These are phyloP conservation scores for Wickerhamiella australiensis DNA, from an alignment of 805 yeast genomes.

Conservation along the genomic window DNA sequence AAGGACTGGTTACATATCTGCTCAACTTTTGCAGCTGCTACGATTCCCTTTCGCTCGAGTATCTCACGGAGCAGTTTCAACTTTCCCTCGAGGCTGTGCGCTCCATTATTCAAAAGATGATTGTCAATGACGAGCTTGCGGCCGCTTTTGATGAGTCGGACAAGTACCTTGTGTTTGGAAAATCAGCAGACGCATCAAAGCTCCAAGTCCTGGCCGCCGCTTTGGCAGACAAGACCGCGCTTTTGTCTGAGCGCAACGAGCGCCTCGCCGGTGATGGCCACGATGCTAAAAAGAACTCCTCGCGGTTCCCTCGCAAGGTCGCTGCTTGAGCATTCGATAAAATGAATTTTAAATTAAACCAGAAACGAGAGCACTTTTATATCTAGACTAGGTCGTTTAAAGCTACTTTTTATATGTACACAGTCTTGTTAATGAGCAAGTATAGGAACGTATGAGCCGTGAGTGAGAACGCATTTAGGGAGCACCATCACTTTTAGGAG, in stretches of 20 bases:
- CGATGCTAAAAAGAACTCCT: slow-evolving; percentile 25
- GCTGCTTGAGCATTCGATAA: too few species aligned
- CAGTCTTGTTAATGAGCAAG: too few species aligned
- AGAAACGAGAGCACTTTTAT: not conserved
- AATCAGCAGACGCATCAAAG: slow-evolving; percentile 68
- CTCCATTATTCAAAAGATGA: slow-evolving; percentile 60
- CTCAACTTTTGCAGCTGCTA: slow-evolving; percentile 71
- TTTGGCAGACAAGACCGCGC: slow-evolving; percentile 67
- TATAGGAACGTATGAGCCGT: too few species aligned
- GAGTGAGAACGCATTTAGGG: too few species aligned
- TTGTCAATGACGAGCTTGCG: slow-evolving; percentile 61
- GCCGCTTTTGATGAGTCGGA: slow-evolving; percentile 64
- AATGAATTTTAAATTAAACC: too few species aligned
- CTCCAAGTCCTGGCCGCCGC: slow-evolving; percentile 80
- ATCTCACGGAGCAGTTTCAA: slow-evolving; percentile 55
- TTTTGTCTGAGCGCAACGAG: slow-evolving; percentile 74
- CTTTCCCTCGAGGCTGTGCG: slow-evolving; percentile 44
- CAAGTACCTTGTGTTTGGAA: slow-evolving; percentile 51
- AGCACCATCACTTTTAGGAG: too few species aligned
- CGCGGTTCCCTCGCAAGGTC: not conserved
- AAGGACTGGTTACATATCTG: slow-evolving; percentile 85
- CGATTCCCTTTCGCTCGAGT: slow-evolving; percentile 56
- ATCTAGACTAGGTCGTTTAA: not conserved
- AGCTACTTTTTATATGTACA: not conserved
- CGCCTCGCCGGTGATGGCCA: slow-evolving; percentile 69